Evolutionary conservation across 139 green algal genomes (phyloP).

Genomic region (Cymbomonas tetramitiformis): DNA sequence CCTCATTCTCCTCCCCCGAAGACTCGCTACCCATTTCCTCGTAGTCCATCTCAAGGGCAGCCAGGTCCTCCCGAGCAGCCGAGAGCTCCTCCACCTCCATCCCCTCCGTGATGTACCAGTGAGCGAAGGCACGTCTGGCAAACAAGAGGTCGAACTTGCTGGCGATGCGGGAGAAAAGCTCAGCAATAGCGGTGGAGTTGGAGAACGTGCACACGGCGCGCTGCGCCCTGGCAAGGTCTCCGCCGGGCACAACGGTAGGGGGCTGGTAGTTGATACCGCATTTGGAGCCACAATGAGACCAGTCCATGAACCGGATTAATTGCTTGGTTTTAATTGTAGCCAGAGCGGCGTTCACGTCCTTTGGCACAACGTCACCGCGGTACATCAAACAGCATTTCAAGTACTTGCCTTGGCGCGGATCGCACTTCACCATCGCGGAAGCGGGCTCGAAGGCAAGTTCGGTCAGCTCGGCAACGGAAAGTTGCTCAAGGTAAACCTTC

Average conservation of each 20-base stretch:
- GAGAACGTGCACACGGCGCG: constrained; percentile 98
- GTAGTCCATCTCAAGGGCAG: constrained; percentile 95
- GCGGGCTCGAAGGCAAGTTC: too few species aligned
- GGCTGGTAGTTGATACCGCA: too few species aligned
- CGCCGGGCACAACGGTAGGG: constrained; percentile 85
- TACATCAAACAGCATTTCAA: constrained; percentile 98
- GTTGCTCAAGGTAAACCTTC: constrained; percentile 97
- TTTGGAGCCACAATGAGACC: constrained; percentile 96
- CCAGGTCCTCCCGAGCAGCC: constrained; percentile 83
- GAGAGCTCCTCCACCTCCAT: constrained; percentile 82
- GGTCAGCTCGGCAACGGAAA: constrained; percentile 92
- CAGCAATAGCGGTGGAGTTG: constrained; percentile 93
- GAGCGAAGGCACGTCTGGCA: constrained; percentile 95
- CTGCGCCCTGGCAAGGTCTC: constrained; percentile 96
- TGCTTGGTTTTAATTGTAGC: constrained; percentile 98
- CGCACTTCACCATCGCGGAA: constrained; percentile 93
- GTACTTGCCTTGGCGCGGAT: constrained; percentile 86
- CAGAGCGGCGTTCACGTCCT: constrained; percentile 88
- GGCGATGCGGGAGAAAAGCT: constrained; percentile 89
- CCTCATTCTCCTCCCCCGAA: constrained; percentile 54
- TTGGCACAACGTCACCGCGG: constrained; percentile 90
- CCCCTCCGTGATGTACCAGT: constrained; percentile 96
- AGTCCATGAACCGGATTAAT: constrained; percentile 96
- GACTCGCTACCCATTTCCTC: constrained; percentile 87
- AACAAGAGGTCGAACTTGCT: constrained; percentile 99